These are phyloP conservation scores for Saccharomycopsis fibuligera DNA, from an alignment of 805 yeast species.

Conservation along the genomic window DNA sequence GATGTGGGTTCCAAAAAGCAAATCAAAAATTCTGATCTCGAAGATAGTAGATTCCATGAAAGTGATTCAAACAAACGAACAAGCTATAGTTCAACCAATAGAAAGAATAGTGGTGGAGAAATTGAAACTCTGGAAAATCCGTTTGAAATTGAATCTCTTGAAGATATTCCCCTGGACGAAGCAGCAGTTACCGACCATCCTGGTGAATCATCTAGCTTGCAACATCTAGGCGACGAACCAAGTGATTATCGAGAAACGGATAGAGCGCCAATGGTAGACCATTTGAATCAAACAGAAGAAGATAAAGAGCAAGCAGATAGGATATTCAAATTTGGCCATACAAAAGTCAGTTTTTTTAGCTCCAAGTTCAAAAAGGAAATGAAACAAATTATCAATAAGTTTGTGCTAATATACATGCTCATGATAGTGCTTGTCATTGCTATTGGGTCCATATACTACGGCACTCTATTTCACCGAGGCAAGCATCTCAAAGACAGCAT, in stretches of 20 bases:
- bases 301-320: too few relatives aligned
- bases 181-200: neutral
- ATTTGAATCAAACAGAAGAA: neutral
- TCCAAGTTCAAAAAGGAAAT: slow-evolving; percentile 11
- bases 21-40: too few relatives aligned
- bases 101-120: neutral
- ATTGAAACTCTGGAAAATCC: too few relatives aligned
- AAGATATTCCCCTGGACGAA: neutral
- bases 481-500: slow-evolving; percentile 11
- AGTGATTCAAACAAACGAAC: neutral
- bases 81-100: neutral
- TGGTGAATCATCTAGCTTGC: too few relatives aligned
- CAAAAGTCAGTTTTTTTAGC: slow-evolving; percentile 8
- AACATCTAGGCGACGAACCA: too few relatives aligned
- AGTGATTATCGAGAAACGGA: too few relatives aligned
- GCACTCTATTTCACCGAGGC: slow-evolving; percentile 11
- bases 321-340: neutral
- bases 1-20: neutral
- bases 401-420: slow-evolving; percentile 15
- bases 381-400: slow-evolving; percentile 13
- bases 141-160: neutral
- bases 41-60: too few relatives aligned
- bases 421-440: slow-evolving; percentile 16
- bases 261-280: neutral
- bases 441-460: slow-evolving; percentile 19